A percentile compares a stretch with the other conserved stretches of the same genome.
Evolutionary conservation across 352 stramenopile species (phyloP).

Genomic region (Elongisporangium prolatum): DNA sequence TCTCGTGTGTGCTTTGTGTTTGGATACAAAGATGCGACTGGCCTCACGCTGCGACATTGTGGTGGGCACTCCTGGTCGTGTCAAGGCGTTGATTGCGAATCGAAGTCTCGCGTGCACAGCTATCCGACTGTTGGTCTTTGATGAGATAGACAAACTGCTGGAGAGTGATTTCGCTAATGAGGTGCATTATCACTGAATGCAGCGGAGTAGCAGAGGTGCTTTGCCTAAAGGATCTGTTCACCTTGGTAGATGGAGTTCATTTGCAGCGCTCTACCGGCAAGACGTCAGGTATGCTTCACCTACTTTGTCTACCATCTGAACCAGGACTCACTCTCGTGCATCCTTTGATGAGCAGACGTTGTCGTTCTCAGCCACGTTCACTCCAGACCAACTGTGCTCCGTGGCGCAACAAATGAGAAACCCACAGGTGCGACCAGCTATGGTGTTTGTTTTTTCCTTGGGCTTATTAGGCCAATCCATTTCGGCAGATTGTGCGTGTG

Average conservation of each 20-base stretch:
- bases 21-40: slow-evolving; percentile 26
- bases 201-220: neutral
- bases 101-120: slow-evolving; percentile 34
- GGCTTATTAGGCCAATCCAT: neutral
- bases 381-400: slow-evolving; percentile 50
- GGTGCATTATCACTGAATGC: slow-evolving; percentile 13
- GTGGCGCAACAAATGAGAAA: slow-evolving; percentile 52
- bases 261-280: slow-evolving; percentile 40
- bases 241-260: slow-evolving; percentile 52
- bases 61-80: slow-evolving; percentile 66
- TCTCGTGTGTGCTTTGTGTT: slow-evolving; percentile 1
- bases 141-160: slow-evolving; percentile 84
- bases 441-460: neutral
- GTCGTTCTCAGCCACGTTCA: slow-evolving; percentile 77
- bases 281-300: slow-evolving; percentile 35
- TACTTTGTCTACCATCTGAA: neutral
- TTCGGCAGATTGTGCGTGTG: slow-evolving; percentile 56
- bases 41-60: slow-evolving; percentile 50
- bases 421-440: slow-evolving; percentile 37
- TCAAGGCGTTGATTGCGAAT: slow-evolving; percentile 65
- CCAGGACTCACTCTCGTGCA: neutral
- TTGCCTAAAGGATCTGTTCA: slow-evolving; percentile 2
- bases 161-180: slow-evolving; percentile 58
- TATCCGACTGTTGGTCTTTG: slow-evolving; percentile 64
- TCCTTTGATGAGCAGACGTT: slow-evolving; percentile 34